Evolutionary conservation across 2,329 filamentous ascomycete genomes (phyloP).

Genomic region (Herpotrichia juniperi): DNA sequence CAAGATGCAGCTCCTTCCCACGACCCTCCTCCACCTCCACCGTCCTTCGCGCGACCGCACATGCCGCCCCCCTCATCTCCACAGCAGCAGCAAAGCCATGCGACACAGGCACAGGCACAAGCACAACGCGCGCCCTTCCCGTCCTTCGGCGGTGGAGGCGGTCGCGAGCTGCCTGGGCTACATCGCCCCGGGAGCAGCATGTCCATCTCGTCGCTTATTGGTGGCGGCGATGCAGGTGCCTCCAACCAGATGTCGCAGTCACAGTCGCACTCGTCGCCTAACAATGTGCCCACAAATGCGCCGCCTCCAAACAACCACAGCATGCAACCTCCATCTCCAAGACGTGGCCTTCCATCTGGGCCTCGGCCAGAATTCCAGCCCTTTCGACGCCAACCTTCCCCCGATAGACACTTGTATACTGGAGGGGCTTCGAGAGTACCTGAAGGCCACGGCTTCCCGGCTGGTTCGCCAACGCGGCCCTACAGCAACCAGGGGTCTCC

Average conservation of each 20-base stretch:
- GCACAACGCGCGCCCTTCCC: slow-evolving; percentile 53
- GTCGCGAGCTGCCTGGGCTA: slow-evolving; percentile 62
- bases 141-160: slow-evolving; percentile 52
- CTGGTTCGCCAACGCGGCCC: slow-evolving; percentile 38
- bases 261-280: slow-evolving; percentile 58
- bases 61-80: slow-evolving; percentile 59
- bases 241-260: slow-evolving; percentile 40
- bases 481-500: slow-evolving; percentile 45
- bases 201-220: slow-evolving; percentile 77
- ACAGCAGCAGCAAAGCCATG: slow-evolving; percentile 46
- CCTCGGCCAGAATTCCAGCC: slow-evolving; percentile 41
- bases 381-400: slow-evolving; percentile 45
- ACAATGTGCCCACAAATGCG: slow-evolving; percentile 38
- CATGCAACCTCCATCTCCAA: slow-evolving; percentile 56
- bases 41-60: slow-evolving; percentile 50
- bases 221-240: slow-evolving; percentile 56
- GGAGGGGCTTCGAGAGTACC: slow-evolving; percentile 29
- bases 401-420: slow-evolving; percentile 41
- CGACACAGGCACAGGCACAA: slow-evolving; percentile 46
- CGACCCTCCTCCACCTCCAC: slow-evolving; percentile 47
- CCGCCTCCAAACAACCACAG: slow-evolving; percentile 45
- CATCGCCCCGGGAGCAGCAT: slow-evolving; percentile 69
- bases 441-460: slow-evolving; percentile 33
- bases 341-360: slow-evolving; percentile 38
- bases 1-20: slow-evolving; percentile 39